phyloP scores from a whole-genome alignment of 2,329 filamentous ascomycete genomes.

The Arthroderma sp. region DNA sequence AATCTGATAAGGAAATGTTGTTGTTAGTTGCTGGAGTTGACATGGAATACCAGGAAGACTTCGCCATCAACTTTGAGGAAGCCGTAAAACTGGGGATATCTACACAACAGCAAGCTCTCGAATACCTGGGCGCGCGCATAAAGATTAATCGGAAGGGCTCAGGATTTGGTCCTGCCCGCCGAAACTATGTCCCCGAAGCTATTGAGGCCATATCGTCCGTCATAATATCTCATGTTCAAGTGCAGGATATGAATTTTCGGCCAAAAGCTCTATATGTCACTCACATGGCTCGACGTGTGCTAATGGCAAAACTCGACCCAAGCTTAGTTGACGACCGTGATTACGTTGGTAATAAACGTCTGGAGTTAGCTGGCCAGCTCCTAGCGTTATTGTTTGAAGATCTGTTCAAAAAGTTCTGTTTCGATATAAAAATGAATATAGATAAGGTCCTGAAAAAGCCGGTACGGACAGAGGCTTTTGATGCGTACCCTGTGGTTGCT shows the following conservation, averaged over 20 bases:
- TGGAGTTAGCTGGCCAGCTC: slow-evolving; percentile 90
- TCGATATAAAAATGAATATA: slow-evolving; percentile 79
- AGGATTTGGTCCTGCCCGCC: slow-evolving; percentile 43
- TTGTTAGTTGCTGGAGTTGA: slow-evolving; percentile 81
- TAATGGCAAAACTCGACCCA: slow-evolving; percentile 85
- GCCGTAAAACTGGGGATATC: slow-evolving; percentile 71
- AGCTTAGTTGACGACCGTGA: slow-evolving; percentile 90
- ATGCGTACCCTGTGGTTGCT: slow-evolving; percentile 72
- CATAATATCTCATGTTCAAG: slow-evolving; percentile 87
- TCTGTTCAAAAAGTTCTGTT: slow-evolving; percentile 89
- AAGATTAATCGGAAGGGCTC: slow-evolving; percentile 66
- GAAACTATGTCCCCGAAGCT: slow-evolving; percentile 81
- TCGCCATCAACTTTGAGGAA: slow-evolving; percentile 90
- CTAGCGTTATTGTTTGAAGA: slow-evolving; percentile 92
- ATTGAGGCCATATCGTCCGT: slow-evolving; percentile 86
- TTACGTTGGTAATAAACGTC: slow-evolving; percentile 93
- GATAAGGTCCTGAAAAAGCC: slow-evolving; percentile 94
- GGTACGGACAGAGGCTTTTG: slow-evolving; percentile 75
- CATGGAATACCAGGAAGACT: slow-evolving; percentile 82
- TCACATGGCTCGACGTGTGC: slow-evolving; percentile 89
- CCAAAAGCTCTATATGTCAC: slow-evolving; percentile 96
- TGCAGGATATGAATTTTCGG: slow-evolving; percentile 82
- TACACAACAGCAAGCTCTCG: slow-evolving; percentile 89
- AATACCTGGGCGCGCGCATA: slow-evolving; percentile 77
- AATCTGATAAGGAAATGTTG: slow-evolving; percentile 91